A percentile compares a stretch with the other conserved stretches of the same genome.
phyloP scores from a whole-genome alignment of 306 rosid species.

The Geum urbanum region DNA sequence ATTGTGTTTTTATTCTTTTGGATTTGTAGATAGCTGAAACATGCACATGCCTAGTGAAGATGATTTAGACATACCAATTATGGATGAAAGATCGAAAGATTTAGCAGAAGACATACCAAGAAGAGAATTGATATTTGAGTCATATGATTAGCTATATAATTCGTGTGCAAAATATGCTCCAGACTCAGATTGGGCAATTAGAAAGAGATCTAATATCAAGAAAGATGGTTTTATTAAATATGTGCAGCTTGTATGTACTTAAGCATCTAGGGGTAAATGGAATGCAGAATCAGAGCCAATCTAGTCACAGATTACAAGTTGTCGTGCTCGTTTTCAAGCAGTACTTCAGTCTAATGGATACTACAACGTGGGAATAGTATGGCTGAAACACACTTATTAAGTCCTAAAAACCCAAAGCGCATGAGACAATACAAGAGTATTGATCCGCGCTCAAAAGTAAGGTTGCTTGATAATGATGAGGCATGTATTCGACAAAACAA shows the following conservation, averaged over 20 bases:
- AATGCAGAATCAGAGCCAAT: neutral
- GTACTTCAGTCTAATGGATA: neutral
- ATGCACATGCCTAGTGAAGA: no score
- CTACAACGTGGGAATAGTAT: neutral
- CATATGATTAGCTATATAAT: neutral
- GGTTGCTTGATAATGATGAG: neutral
- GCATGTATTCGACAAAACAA: neutral
- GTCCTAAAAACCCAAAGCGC: neutral
- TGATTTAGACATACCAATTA: no score
- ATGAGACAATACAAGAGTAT: constrained; percentile 1
- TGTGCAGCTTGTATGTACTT: neutral
- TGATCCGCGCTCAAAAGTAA: neutral
- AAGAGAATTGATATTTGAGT: neutral
- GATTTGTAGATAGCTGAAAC: no score
- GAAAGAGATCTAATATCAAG: neutral
- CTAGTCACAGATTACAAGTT: neutral
- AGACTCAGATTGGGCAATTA: neutral
- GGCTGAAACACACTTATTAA: neutral
- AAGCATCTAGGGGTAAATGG: neutral
- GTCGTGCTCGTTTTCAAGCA: neutral
- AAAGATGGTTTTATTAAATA: neutral
- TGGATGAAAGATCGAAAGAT: no score
- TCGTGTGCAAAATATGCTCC: neutral
- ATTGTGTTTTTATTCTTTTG: no score
- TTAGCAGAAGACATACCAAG: no score